These are phyloP conservation scores for Protoeuglena noctilucae DNA, from an alignment of 139 green algal genomes.

Conservation along the genomic window DNA sequence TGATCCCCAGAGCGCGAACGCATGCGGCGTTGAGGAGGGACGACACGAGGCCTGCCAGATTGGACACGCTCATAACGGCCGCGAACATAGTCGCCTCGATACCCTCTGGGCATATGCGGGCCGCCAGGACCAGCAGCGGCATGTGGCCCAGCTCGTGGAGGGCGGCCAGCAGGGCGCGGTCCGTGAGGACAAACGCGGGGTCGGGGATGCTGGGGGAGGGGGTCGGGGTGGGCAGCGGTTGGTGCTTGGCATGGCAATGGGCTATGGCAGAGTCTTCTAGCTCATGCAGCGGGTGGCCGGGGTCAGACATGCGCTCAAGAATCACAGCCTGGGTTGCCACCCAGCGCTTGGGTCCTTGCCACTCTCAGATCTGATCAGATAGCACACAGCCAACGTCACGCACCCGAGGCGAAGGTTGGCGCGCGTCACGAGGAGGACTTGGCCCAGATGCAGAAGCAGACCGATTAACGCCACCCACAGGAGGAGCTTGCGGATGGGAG, in stretches of 20 bases:
- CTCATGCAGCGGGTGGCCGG: no score
- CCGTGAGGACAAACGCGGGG: slow-evolving; percentile 78
- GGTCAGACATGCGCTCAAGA: no score
- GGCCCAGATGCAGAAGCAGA: slow-evolving; percentile 51
- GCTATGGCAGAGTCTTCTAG: no score
- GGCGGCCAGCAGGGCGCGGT: slow-evolving; percentile 81
- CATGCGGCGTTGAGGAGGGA: slow-evolving; percentile 73
- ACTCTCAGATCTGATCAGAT: no score
- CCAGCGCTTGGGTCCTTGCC: no score
- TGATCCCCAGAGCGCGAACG: no score
- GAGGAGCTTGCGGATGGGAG: slow-evolving; percentile 47
- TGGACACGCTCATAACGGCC: slow-evolving; percentile 92
- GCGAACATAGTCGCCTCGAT: slow-evolving; percentile 96
- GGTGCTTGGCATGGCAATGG: no score
- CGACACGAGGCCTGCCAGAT: no score
- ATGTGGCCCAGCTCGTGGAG: slow-evolving; percentile 84
- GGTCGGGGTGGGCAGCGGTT: no score
- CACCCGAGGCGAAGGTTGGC: slow-evolving; percentile 33
- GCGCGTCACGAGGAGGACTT: slow-evolving; percentile 61
- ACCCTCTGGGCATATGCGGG: slow-evolving; percentile 53
- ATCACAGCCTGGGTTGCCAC: no score
- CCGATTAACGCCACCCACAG: slow-evolving; percentile 53
- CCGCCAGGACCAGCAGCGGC: slow-evolving; percentile 88
- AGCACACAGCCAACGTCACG: no score
- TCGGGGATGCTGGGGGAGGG: slow-evolving; percentile 66